Evolutionary conservation across 306 rosid genomes (phyloP).

Genomic region (Medicago lupulina): DNA sequence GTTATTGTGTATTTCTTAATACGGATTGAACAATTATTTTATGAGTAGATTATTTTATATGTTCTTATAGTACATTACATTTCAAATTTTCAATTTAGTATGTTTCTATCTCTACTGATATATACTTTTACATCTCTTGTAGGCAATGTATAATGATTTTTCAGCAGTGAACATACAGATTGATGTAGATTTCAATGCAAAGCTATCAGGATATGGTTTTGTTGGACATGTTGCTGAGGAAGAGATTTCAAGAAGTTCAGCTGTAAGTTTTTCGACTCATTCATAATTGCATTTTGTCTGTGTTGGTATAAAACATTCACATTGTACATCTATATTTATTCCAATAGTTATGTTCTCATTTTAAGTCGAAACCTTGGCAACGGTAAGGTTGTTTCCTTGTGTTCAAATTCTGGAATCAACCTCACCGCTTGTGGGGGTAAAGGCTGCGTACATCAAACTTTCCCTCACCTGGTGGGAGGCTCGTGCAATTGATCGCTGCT

Average conservation of each 20-base stretch:
- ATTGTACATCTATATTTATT: neutral
- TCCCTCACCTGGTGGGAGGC: neutral
- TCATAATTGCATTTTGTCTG: neutral
- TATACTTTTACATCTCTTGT: slow-evolving; percentile 37
- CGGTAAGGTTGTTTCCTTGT: neutral
- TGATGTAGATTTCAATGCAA: slow-evolving; percentile 89
- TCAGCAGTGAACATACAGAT: slow-evolving; percentile 83
- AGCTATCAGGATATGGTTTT: slow-evolving; percentile 96
- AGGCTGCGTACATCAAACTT: neutral
- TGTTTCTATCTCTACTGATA: slow-evolving; percentile 40
- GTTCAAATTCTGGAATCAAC: too few species aligned
- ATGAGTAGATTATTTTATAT: neutral
- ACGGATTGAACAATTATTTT: slow-evolving; percentile 26
- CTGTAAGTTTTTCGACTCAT: slow-evolving; percentile 51
- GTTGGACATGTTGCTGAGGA: slow-evolving; percentile 66
- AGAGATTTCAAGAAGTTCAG: slow-evolving; percentile 60
- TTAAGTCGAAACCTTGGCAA: neutral
- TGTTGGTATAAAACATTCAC: slow-evolving; percentile 12
- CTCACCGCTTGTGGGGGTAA: neutral
- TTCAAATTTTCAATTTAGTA: slow-evolving; percentile 9
- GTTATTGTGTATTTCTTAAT: slow-evolving; percentile 31
- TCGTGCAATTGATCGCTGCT: neutral
- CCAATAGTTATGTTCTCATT: slow-evolving; percentile 8
- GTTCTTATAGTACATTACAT: slow-evolving; percentile 27
- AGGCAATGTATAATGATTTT: slow-evolving; percentile 96